Conservation (phyloP, 164 flowering plant species). For the Liquidambar formosana region DNA sequence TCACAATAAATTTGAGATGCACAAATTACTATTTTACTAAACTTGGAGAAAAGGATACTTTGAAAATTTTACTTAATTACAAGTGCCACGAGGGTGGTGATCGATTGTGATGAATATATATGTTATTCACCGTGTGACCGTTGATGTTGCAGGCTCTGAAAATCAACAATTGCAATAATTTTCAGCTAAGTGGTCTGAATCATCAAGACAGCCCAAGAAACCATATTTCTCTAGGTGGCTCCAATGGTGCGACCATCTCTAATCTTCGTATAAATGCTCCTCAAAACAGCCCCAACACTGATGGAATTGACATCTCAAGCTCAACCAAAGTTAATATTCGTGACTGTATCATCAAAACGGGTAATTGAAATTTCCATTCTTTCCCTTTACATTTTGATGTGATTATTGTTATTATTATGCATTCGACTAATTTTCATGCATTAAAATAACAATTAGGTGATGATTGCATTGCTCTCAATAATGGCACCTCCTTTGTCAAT, state of each 20-base stretch:
- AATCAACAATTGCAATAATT: slow-evolving; percentile 8
- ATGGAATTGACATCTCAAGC: slow-evolving; percentile 36
- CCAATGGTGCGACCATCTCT: slow-evolving; percentile 15
- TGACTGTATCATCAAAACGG: slow-evolving; percentile 30
- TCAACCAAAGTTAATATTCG: slow-evolving; percentile 21
- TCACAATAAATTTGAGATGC: no score
- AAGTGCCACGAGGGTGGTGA: no score
- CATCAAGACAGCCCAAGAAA: slow-evolving; percentile 24
- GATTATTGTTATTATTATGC: background rate
- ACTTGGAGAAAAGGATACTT: no score
- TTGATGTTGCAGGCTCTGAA: slow-evolving; percentile 27
- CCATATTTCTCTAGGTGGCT: slow-evolving; percentile 24
- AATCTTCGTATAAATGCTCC: slow-evolving; percentile 31
- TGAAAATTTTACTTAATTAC: no score
- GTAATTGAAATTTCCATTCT: slow-evolving; percentile 26
- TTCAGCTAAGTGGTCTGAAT: slow-evolving; percentile 17
- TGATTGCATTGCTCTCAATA: slow-evolving; percentile 47
- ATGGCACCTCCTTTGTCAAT: slow-evolving; percentile 26
- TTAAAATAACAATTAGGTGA: slow-evolving; percentile 36
- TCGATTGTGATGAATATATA: no score
- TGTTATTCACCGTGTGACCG: no score
- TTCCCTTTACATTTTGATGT: background rate
- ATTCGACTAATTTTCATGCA: background rate
- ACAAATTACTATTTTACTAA: no score
- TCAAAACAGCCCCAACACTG: slow-evolving; percentile 41